Evolutionary conservation across 805 yeast genomes (phyloP), one percentile per base, ranked within the genome.

Genomic region (Myxozyma neglecta): DNA sequence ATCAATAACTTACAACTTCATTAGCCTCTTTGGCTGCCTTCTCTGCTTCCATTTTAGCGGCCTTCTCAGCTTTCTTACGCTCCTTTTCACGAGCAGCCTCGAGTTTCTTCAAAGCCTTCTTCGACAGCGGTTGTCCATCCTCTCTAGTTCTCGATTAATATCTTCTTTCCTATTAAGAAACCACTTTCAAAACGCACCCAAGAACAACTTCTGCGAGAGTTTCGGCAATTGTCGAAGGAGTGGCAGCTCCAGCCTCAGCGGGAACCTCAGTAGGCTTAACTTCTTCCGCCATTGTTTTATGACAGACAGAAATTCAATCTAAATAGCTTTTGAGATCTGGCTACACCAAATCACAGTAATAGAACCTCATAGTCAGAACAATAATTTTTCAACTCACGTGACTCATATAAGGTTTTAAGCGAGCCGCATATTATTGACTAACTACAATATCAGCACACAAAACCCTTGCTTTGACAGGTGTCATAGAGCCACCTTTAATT

Each of bases 11-110:
- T 50, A 68, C 71, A 67, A 84, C 86, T 64, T 90, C 94, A 49
- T 85, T 84, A 48, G 86, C 87, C 55, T 79, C 82, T 68, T 86
- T 86, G 68, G 87, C 92, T 65, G 92, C 96, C 76, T 87, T 88
- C 75, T 91, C 97, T 65, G 83, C 83, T 45, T 93, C 96, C 61
- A 89, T 77, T 77, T 89, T 89, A 43, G 88, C 96, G 56, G 94
- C 97, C 71, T 87, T 87, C 75, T 90, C 97, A 44, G 90, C 94
- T 80, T 92, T 92, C 82, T 92, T 93, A 73, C 83, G 85, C 69
- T 87, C 96, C 80, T 93, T 93, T 77, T 92, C 97, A 73, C 83
- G 85, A 77, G 90, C 97, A 73, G 93, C 93, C 75, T 89, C 94
- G 65, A 94, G 83, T 80, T 94, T 94, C 83, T 94, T 94, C 71